Conservation (phyloP, 257 asterid genomes). For the Coffea eugenioides region DNA sequence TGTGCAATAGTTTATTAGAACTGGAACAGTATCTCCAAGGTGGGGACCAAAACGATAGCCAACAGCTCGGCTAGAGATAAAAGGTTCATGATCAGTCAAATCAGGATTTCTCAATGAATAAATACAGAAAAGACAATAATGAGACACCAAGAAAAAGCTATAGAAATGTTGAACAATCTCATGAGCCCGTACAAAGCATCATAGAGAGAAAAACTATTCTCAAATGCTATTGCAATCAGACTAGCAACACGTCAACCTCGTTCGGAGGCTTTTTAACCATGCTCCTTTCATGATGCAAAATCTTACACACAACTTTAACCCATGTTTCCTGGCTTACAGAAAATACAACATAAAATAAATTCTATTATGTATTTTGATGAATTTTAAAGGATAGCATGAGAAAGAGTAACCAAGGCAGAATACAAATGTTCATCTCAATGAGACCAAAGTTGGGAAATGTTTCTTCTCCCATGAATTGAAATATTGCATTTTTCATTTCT, state of each 20-base stretch:
- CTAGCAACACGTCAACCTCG: background rate
- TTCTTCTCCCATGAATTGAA: background rate
- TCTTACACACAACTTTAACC: background rate
- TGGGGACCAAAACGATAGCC: slow-evolving; percentile 99
- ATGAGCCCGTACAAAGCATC: background rate
- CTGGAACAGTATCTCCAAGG: slow-evolving; percentile 92
- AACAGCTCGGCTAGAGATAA: slow-evolving; percentile 81
- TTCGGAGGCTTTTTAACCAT: background rate
- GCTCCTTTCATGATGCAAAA: background rate
- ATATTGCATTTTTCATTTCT: background rate
- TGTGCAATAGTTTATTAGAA: slow-evolving; percentile 74
- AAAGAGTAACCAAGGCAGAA: background rate
- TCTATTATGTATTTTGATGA: too few species aligned
- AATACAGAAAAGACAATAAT: background rate
- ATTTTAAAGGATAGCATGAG: background rate
- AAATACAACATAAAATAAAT: background rate
- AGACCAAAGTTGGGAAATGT: background rate
- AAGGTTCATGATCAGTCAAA: slow-evolving; percentile 13
- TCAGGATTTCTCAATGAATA: background rate
- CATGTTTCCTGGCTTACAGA: background rate
- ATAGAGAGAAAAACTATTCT: background rate
- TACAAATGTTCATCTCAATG: background rate
- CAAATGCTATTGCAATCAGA: background rate
- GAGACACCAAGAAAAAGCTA: background rate
- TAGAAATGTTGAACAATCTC: background rate